These are phyloP conservation scores for Pisolithus albus DNA, from an alignment of 768 basidiomycete species.

Conservation along the genomic window DNA sequence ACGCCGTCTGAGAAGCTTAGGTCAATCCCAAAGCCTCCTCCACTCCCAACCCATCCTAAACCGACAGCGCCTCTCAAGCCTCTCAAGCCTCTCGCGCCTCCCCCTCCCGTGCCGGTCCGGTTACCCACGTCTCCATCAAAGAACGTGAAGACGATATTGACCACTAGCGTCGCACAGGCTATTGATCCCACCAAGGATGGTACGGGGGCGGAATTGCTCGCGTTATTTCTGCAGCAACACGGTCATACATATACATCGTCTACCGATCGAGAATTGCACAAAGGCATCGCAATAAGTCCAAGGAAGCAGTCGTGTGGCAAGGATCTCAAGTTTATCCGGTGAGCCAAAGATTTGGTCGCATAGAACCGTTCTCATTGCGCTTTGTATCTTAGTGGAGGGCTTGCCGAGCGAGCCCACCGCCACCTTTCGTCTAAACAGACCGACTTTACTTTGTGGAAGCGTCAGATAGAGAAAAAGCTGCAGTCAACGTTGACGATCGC, in stretches of 20 bases:
- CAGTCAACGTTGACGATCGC: slow-evolving; percentile 23
- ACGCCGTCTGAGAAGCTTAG: slow-evolving; percentile 12
- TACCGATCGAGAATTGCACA: slow-evolving; percentile 32
- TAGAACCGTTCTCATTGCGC: neutral
- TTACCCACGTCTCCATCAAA: slow-evolving; percentile 24
- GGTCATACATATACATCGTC: slow-evolving; percentile 30
- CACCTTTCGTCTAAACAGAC: slow-evolving; percentile 39
- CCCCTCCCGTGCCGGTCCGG: slow-evolving; percentile 9
- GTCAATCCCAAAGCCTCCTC: slow-evolving; percentile 25
- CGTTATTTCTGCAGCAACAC: slow-evolving; percentile 47
- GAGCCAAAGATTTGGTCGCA: slow-evolving; percentile 10
- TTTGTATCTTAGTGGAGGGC: slow-evolving; percentile 39
- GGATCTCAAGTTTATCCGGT: slow-evolving; percentile 44
- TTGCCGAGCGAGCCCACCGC: slow-evolving; percentile 45
- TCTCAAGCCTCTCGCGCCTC: slow-evolving; percentile 25
- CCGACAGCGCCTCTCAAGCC: slow-evolving; percentile 12
- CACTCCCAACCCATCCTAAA: slow-evolving; percentile 14
- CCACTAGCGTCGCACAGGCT: slow-evolving; percentile 45
- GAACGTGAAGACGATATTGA: slow-evolving; percentile 42
- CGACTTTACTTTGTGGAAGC: slow-evolving; percentile 46
- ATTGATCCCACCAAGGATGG: slow-evolving; percentile 48
- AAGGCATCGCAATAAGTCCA: slow-evolving; percentile 55
- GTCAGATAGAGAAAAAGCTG: slow-evolving; percentile 37
- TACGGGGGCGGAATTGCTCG: slow-evolving; percentile 44
- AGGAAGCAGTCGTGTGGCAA: slow-evolving; percentile 43